Conservation (phyloP, 306 rosid species). For the Dryas drummondii region DNA sequence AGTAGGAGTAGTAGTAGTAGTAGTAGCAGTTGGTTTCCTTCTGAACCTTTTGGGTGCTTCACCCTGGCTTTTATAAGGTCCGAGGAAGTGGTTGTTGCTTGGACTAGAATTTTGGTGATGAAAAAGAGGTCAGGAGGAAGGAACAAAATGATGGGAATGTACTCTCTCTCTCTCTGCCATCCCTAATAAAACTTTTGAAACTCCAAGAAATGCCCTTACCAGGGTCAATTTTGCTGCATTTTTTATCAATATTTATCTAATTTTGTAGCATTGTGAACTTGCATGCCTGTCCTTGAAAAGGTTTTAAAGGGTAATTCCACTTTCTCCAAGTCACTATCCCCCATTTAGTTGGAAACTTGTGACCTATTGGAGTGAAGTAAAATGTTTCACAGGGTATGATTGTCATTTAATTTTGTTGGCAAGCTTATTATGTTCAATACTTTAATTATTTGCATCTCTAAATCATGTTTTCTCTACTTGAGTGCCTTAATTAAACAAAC, state of each 20-base stretch:
- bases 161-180: constrained; percentile 12
- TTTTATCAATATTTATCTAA: not conserved
- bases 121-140: constrained; percentile 37
- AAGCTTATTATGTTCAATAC: constrained; percentile 23
- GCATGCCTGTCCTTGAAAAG: constrained; percentile 13
- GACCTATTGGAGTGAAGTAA: not conserved
- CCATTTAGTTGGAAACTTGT: not conserved
- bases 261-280: not conserved
- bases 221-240: constrained; percentile 10
- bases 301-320: not conserved
- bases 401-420: constrained; percentile 2
- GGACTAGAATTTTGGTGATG: constrained; percentile 48
- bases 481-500: constrained; percentile 34
- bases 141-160: constrained; percentile 60
- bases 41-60: constrained; percentile 31
- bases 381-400: not conserved
- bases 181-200: not conserved
- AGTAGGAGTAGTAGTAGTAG: constrained; percentile 23
- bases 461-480: constrained; percentile 27
- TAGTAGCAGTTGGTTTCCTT: constrained; percentile 15
- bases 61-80: constrained; percentile 59
- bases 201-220: not conserved
- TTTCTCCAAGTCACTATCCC: not conserved
- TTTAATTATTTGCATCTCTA: not conserved
- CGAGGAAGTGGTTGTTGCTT: constrained; percentile 55